Conservation (phyloP, 495 filamentous ascomycete species). For the Chaetomidium leptoderma region DNA sequence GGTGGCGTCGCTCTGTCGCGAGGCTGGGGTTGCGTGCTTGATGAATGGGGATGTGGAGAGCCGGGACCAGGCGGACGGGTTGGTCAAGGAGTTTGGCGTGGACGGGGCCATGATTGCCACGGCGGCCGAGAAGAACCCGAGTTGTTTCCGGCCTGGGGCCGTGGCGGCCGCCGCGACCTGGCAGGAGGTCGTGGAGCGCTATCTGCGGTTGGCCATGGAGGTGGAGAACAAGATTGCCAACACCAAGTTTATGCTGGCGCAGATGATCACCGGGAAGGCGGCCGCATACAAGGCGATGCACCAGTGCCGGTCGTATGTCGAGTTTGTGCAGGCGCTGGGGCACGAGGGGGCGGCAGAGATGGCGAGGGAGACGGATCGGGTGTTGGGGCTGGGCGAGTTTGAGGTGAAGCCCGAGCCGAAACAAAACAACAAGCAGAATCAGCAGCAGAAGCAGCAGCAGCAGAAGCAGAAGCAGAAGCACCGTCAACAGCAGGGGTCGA, state of each 20-base stretch:
- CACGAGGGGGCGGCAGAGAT: conserved; percentile 51
- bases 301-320: conserved; percentile 57
- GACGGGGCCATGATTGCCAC: conserved; percentile 98
- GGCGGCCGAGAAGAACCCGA: conserved; percentile 81
- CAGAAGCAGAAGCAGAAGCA: not conserved
- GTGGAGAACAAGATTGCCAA: conserved; percentile 83
- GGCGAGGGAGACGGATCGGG: conserved; percentile 60
- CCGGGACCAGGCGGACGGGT: conserved; percentile 58
- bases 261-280: conserved; percentile 78
- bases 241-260: conserved; percentile 82
- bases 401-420: conserved; percentile 13
- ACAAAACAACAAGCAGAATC: conserved; percentile 5
- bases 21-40: conserved; percentile 79
- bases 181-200: conserved; percentile 69
- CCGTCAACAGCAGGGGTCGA: conserved; percentile 3
- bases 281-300: conserved; percentile 52
- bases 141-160: conserved; percentile 64
- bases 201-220: conserved; percentile 64
- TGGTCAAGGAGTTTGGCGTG: conserved; percentile 70
- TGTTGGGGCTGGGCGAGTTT: conserved; percentile 49
- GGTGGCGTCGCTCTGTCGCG: conserved; percentile 69
- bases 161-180: conserved; percentile 66
- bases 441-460: conserved; percentile 3
- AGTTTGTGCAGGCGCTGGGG: conserved; percentile 57
- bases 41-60: conserved; percentile 90